Conservation (phyloP, 176 grass and related monocot genomes). For the Phyllostachys edulis region DNA sequence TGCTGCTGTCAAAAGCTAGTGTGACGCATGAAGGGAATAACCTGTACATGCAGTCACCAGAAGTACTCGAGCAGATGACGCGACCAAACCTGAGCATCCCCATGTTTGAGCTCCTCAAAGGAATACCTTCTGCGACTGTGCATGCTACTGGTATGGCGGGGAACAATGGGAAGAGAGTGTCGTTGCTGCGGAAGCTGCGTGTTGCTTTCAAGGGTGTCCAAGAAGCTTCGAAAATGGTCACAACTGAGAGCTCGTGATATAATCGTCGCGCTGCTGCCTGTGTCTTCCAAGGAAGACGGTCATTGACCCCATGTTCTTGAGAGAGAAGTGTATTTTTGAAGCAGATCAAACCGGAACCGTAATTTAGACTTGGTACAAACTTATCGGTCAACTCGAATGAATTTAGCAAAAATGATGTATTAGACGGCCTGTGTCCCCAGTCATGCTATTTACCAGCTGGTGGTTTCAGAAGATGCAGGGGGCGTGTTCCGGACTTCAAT, state of each 20-base stretch:
- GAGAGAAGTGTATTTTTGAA: constrained; percentile 13
- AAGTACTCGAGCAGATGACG: constrained; percentile 85
- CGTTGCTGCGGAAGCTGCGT: constrained; percentile 70
- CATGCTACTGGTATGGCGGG: constrained; percentile 62
- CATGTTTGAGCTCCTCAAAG: constrained; percentile 70
- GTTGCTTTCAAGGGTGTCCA: constrained; percentile 61
- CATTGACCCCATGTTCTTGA: constrained; percentile 20
- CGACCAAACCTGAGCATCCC: constrained; percentile 54
- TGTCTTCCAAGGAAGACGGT: background rate
- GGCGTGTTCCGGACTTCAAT: background rate
- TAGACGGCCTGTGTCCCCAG: background rate
- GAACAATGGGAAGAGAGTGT: constrained; percentile 75
- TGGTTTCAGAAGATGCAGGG: background rate
- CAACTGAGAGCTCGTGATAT: constrained; percentile 32
- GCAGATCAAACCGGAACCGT: background rate
- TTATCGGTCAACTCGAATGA: background rate
- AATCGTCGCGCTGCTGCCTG: background rate
- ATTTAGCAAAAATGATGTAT: background rate
- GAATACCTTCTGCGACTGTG: constrained; percentile 47
- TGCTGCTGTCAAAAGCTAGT: constrained; percentile 74
- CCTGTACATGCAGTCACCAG: constrained; percentile 91
- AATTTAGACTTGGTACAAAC: constrained; percentile 6
- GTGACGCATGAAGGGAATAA: constrained; percentile 73
- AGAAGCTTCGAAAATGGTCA: constrained; percentile 63
- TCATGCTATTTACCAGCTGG: background rate